Conservation (phyloP, 1,139 yeast genomes). For the Arxiozyma slooffiae region DNA sequence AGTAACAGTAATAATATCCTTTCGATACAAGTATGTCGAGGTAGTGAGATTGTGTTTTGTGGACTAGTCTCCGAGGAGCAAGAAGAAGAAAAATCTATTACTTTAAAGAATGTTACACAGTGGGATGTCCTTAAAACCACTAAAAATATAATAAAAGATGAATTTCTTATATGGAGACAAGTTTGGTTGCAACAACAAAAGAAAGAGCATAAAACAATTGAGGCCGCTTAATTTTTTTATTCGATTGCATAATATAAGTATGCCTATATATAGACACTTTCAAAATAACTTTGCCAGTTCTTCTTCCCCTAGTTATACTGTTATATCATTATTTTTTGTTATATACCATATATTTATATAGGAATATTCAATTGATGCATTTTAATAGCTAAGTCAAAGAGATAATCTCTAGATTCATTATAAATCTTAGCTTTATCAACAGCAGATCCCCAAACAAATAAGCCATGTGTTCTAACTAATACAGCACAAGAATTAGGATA, state of each 20-base stretch:
- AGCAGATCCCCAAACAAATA: constrained; percentile 89
- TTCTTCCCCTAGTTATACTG: neutral
- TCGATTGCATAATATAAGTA: neutral
- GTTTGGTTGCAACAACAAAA: constrained; percentile 10
- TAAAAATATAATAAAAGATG: constrained; percentile 30
- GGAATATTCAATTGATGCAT: constrained; percentile 39
- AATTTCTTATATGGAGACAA: constrained; percentile 26
- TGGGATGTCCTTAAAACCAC: constrained; percentile 28
- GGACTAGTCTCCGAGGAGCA: constrained; percentile 48
- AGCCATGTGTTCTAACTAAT: constrained; percentile 85
- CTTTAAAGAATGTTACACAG: constrained; percentile 1
- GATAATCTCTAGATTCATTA: constrained; percentile 86
- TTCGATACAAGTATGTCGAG: constrained; percentile 47
- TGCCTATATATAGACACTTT: neutral
- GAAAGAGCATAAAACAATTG: neutral
- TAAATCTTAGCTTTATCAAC: constrained; percentile 89
- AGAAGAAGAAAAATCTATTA: constrained; percentile 30
- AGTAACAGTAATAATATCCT: neutral
- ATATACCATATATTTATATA: neutral
- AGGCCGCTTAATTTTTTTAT: neutral
- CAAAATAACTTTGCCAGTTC: neutral
- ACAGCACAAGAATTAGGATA: constrained; percentile 81
- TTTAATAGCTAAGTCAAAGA: constrained; percentile 74
- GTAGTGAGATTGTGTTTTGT: constrained; percentile 70
- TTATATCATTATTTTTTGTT: neutral